Evolutionary conservation across 495 filamentous ascomycete genomes (phyloP).

Genomic region (Saxophila tyrrhenica): DNA sequence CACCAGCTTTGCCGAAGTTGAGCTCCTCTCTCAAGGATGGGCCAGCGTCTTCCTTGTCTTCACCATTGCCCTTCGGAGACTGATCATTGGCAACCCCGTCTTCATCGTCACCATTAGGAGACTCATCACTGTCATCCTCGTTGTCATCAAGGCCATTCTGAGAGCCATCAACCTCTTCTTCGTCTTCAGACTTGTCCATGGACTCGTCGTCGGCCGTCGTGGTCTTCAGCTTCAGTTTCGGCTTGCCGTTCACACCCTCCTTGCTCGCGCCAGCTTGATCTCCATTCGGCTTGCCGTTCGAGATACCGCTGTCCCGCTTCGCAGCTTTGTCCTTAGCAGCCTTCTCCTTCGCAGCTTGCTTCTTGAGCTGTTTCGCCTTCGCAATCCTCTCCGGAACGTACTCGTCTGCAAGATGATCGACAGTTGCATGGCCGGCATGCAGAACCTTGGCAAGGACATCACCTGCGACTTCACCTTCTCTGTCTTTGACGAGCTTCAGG

Average conservation of each 20-base stretch:
- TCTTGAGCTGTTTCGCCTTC: neutral
- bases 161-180: neutral
- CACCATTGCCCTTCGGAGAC: too few relatives aligned
- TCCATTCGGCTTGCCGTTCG: conserved; percentile 13
- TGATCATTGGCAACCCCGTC: too few relatives aligned
- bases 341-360: neutral
- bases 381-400: neutral
- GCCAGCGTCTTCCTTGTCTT: too few relatives aligned
- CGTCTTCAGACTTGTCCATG: neutral
- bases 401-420: conserved; percentile 32
- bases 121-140: neutral
- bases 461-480: conserved; percentile 58
- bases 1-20: too few relatives aligned
- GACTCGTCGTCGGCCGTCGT: neutral
- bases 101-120: neutral
- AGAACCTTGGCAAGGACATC: conserved; percentile 63
- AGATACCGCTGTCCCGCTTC: conserved; percentile 13
- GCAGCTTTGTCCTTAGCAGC: neutral
- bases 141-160: neutral
- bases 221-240: conserved; percentile 11
- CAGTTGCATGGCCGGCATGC: conserved; percentile 61
- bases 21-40: too few relatives aligned
- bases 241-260: neutral
- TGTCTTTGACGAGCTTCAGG: conserved; percentile 57
- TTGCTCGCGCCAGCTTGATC: neutral